A percentile compares a stretch with the other conserved stretches of the same genome.
Evolutionary conservation across 495 filamentous ascomycete species (phyloP).

Genomic region (Aspergillus heteromorphus): DNA sequence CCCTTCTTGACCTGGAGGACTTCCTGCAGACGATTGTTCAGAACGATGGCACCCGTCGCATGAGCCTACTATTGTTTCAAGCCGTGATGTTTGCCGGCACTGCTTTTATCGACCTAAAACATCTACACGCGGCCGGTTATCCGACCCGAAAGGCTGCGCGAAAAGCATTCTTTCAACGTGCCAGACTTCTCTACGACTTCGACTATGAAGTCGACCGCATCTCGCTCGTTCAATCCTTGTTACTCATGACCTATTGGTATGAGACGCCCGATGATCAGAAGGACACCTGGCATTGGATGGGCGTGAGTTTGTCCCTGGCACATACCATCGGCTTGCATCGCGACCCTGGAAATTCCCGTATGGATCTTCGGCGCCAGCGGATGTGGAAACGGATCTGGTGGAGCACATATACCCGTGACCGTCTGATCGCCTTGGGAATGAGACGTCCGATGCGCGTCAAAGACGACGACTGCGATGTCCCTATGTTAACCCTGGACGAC

Average conservation of each 20-base stretch:
- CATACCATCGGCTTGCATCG: conserved; percentile 81
- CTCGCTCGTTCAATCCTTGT: conserved; percentile 72
- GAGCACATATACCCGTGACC: conserved; percentile 88
- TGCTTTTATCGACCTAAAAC: conserved; percentile 68
- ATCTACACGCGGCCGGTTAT: conserved; percentile 65
- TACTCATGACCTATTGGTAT: conserved; percentile 90
- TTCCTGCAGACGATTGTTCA: conserved; percentile 62
- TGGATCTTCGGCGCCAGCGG: conserved; percentile 63
- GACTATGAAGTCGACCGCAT: conserved; percentile 81
- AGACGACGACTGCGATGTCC: conserved; percentile 83
- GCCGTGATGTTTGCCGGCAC: conserved; percentile 77
- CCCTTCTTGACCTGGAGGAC: conserved; percentile 70
- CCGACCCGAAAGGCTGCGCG: conserved; percentile 64
- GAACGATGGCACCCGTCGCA: conserved; percentile 59
- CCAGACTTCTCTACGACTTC: conserved; percentile 75
- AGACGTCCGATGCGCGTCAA: conserved; percentile 83
- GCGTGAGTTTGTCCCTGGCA: conserved; percentile 73
- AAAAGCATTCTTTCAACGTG: conserved; percentile 73
- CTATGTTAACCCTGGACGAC: conserved; percentile 76
- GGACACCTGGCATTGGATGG: conserved; percentile 92
- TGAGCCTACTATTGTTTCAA: conserved; percentile 76
- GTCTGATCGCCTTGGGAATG: conserved; percentile 84
- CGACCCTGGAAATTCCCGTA: conserved; percentile 68
- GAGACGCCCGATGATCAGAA: conserved; percentile 86
- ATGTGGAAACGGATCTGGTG: conserved; percentile 94